Percentiles rank a stretch among this genome's conserved stretches.
phyloP scores from a whole-genome alignment of 2,329 filamentous ascomycete species.

The Aspergillus luchuensis region DNA sequence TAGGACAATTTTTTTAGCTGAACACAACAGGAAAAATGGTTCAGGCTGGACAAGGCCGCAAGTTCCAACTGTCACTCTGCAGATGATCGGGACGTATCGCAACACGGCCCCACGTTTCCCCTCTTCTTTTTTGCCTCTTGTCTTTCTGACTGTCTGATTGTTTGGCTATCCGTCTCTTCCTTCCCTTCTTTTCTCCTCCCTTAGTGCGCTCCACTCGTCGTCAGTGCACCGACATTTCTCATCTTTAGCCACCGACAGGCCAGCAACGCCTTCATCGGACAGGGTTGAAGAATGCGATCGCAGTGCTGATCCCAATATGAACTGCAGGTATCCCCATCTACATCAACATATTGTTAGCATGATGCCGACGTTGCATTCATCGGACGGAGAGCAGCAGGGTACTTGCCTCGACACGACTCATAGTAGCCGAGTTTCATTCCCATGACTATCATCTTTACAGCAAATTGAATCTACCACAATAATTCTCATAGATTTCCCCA shows the following conservation, averaged over 20 bases:
- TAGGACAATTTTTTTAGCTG: too few relatives aligned
- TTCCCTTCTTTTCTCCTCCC: conserved; percentile 2
- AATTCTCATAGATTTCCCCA: too few relatives aligned
- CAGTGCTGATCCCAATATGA: conserved; percentile 2
- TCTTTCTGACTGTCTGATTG: too few relatives aligned
- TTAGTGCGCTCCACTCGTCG: conserved; percentile 1
- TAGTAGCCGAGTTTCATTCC: too few relatives aligned
- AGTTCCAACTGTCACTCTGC: conserved; percentile 19
- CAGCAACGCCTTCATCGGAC: neutral
- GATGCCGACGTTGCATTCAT: neutral
- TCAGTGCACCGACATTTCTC: conserved; percentile 3
- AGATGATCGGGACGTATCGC: conserved; percentile 15
- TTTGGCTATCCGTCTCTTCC: neutral
- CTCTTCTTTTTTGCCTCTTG: neutral
- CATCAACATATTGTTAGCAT: neutral
- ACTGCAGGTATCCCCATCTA: neutral
- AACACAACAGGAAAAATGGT: too few relatives aligned
- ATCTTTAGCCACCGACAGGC: neutral
- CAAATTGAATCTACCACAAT: too few relatives aligned
- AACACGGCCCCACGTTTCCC: conserved; percentile 16
- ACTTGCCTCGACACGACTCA: too few relatives aligned
- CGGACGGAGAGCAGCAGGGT: neutral
- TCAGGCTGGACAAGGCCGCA: neutral
- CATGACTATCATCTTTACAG: too few relatives aligned
- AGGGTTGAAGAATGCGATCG: neutral